phyloP scores from a whole-genome alignment of 345 rosid genomes.

The Populus davidiana region DNA sequence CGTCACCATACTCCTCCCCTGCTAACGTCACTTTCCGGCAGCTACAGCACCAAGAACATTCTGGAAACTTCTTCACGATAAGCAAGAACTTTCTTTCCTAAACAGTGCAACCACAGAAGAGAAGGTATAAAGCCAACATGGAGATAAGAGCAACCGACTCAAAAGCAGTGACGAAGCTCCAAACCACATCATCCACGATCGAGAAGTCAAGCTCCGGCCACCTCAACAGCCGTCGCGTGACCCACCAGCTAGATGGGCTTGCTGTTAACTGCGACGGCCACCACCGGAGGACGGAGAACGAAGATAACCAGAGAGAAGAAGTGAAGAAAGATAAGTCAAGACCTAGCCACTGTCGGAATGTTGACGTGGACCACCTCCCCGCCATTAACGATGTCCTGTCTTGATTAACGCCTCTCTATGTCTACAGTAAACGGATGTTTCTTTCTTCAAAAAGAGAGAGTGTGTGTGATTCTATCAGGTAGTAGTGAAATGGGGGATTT shows the following conservation, averaged over 20 bases:
- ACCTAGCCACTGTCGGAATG: conserved; percentile 9
- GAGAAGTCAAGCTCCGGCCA: conserved; percentile 46
- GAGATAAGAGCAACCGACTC: conserved; percentile 90
- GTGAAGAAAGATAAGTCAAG: conserved; percentile 7
- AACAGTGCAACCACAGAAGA: conserved; percentile 82
- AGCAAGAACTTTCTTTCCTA: conserved; percentile 13
- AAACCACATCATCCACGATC: conserved; percentile 57
- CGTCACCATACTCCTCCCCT: not conserved
- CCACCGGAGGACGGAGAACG: conserved; percentile 28
- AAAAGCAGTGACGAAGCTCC: conserved; percentile 68
- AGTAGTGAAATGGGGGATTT: not conserved
- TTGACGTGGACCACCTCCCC: conserved; percentile 30
- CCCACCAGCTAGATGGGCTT: conserved; percentile 19
- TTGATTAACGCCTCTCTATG: not conserved
- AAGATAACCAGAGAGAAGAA: conserved; percentile 15
- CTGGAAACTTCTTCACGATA: not conserved
- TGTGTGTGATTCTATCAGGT: not conserved
- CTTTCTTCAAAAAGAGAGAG: not conserved
- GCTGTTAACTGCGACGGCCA: conserved; percentile 32
- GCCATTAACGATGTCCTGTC: conserved; percentile 25
- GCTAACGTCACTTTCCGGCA: not conserved
- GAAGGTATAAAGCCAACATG: conserved; percentile 82
- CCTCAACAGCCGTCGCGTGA: conserved; percentile 11
- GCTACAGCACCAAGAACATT: not conserved
- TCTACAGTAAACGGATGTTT: not conserved